A percentile compares a stretch with the other conserved stretches of the same genome.
Evolutionary conservation across 2,329 filamentous ascomycete genomes (phyloP).

Genomic region (Alternaria tenuissima): DNA sequence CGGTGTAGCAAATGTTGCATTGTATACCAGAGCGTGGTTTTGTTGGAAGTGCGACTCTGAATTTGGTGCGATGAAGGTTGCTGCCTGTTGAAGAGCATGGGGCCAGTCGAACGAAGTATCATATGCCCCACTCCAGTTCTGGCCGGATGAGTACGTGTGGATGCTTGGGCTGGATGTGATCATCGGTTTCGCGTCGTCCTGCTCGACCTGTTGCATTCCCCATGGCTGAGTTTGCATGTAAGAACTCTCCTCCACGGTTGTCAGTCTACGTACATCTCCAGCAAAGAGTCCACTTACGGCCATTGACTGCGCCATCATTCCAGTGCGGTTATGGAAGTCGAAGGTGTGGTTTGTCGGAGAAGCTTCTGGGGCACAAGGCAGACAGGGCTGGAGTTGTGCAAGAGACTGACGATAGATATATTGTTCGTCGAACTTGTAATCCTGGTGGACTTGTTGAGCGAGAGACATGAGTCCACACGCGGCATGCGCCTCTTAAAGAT

Average conservation of each 20-base stretch:
- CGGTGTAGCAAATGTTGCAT: slow-evolving; percentile 7
- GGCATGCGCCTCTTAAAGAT: slow-evolving; percentile 14
- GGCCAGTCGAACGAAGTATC: slow-evolving; percentile 9
- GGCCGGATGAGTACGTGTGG: neutral
- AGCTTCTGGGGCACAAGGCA: slow-evolving; percentile 6
- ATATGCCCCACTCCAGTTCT: slow-evolving; percentile 8
- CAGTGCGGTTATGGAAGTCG: neutral
- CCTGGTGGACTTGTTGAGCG: slow-evolving; percentile 17
- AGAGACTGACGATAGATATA: slow-evolving; percentile 5
- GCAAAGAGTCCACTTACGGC: slow-evolving; percentile 20
- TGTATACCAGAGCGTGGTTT: slow-evolving; percentile 21
- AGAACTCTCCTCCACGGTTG: slow-evolving; percentile 16
- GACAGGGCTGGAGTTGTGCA: slow-evolving; percentile 9
- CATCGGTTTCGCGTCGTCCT: slow-evolving; percentile 4
- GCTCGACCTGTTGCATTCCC: slow-evolving; percentile 13
- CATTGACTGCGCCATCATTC: slow-evolving; percentile 25
- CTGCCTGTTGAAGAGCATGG: slow-evolving; percentile 1
- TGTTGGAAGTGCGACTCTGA: slow-evolving; percentile 11
- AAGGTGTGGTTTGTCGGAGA: slow-evolving; percentile 1
- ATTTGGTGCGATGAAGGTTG: slow-evolving; percentile 18
- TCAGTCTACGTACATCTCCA: slow-evolving; percentile 2
- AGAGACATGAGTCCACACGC: slow-evolving; percentile 23
- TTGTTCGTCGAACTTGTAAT: slow-evolving; percentile 8
- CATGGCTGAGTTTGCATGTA: slow-evolving; percentile 17
- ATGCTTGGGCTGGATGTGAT: neutral